Percentiles rank a stretch among this genome's conserved stretches.
Conservation (phyloP, 768 basidiomycete genomes). For the Mycena epipterygia region DNA sequence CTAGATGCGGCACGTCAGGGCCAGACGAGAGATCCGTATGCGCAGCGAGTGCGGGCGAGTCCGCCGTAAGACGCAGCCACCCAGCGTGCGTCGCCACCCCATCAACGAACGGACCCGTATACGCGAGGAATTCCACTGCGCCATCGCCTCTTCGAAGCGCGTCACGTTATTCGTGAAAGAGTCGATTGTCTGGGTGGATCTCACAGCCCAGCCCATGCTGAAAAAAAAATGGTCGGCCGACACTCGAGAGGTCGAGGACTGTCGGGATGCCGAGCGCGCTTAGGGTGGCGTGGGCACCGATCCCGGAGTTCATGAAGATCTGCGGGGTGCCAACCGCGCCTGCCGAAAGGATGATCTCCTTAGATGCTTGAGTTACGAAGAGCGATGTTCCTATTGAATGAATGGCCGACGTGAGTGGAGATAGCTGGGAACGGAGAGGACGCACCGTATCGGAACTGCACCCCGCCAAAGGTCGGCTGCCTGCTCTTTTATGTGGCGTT, state of each 20-base stretch:
- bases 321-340: slow-evolving; percentile 34
- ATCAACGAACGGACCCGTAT: neutral
- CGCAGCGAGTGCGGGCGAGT: neutral
- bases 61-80: neutral
- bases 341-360: slow-evolving; percentile 49
- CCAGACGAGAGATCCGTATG: neutral
- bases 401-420: too few relatives aligned
- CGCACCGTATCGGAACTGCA: neutral
- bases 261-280: neutral
- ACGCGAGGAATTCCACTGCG: neutral
- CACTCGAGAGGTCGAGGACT: neutral
- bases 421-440: too few relatives aligned
- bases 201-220: neutral
- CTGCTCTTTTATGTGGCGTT: neutral
- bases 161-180: neutral
- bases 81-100: neutral
- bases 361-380: slow-evolving; percentile 35
- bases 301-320: neutral
- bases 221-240: neutral
- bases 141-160: neutral
- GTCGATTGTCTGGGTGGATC: neutral
- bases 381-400: neutral
- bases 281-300: neutral
- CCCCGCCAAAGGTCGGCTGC: neutral
- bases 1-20: neutral